These are phyloP conservation scores for Plasmodium cynomolgi DNA, from an alignment of 169 alveolate genomes.

Conservation along the genomic window DNA sequence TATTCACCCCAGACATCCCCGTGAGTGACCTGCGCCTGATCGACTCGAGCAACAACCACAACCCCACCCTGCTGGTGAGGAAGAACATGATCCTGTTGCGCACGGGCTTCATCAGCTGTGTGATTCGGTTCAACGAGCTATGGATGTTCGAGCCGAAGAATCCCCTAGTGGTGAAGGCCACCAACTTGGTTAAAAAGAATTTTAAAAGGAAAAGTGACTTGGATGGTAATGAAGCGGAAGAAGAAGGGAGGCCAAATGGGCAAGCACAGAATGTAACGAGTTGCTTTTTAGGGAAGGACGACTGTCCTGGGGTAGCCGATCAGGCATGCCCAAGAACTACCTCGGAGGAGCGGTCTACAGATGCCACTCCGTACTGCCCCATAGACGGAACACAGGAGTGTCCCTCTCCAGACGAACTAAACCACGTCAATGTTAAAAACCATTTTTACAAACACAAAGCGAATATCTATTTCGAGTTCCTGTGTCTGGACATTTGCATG, in stretches of 20 bases:
- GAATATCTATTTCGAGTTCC: conserved; percentile 25
- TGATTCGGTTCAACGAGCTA: conserved; percentile 39
- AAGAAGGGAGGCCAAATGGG: neutral
- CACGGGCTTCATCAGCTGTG: conserved; percentile 61
- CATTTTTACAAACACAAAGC: conserved; percentile 42
- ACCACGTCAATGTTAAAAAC: conserved; percentile 35
- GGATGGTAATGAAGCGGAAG: neutral
- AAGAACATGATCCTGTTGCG: conserved; percentile 44
- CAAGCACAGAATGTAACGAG: neutral
- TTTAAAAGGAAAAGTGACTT: conserved; percentile 1
- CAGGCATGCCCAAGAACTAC: neutral
- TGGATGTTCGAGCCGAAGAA: conserved; percentile 52
- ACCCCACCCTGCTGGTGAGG: conserved; percentile 44
- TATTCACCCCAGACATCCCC: conserved; percentile 33
- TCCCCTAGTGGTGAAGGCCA: conserved; percentile 39
- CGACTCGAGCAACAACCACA: conserved; percentile 59
- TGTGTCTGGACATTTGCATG: conserved; percentile 62
- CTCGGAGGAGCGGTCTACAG: neutral
- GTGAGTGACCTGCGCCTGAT: conserved; percentile 48
- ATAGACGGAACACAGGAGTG: neutral
- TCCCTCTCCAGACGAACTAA: conserved; percentile 16
- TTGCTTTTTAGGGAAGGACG: neutral
- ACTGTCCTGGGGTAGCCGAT: neutral
- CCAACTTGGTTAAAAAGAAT: conserved; percentile 21
- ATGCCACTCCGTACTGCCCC: too few species aligned